Evolutionary conservation across 1,139 yeast species (phyloP).

Genomic region (Pichia inconspicua): DNA sequence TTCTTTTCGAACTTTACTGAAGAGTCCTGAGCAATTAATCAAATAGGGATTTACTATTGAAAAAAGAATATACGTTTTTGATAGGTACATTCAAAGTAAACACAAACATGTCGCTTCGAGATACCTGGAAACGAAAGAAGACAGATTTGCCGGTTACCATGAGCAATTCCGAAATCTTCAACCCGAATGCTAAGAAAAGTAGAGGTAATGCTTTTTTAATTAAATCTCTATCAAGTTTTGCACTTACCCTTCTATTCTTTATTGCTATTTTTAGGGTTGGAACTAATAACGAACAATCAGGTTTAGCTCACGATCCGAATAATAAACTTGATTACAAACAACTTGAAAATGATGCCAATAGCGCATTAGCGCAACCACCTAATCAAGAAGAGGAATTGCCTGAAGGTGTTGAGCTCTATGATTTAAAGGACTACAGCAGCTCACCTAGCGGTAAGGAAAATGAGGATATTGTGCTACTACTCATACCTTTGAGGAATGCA

Average conservation of each 20-base stretch:
- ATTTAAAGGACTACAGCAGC: conserved; percentile 53
- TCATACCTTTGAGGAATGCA: conserved; percentile 79
- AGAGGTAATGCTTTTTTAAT: background rate
- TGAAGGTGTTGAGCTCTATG: conserved; percentile 46
- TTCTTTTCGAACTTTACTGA: no score
- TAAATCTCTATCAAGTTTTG: background rate
- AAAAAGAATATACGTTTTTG: background rate
- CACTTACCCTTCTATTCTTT: background rate
- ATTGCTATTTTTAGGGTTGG: background rate
- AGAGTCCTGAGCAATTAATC: background rate
- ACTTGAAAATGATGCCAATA: conserved; percentile 4
- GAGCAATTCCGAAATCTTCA: background rate
- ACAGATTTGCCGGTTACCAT: conserved; percentile 9
- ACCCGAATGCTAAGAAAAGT: background rate
- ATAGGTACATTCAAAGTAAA: background rate
- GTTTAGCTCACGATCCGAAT: background rate
- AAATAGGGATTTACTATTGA: background rate
- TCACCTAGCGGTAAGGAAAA: conserved; percentile 43
- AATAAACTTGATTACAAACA: background rate
- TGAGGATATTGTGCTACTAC: conserved; percentile 59
- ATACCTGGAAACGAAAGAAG: conserved; percentile 11
- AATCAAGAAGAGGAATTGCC: conserved; percentile 12
- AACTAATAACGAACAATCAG: background rate
- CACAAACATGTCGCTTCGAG: conserved; percentile 7
- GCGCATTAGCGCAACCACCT: conserved; percentile 11